These are phyloP conservation scores for Coprinopsis strossmayeri DNA, from an alignment of 768 basidiomycete genomes.

Conservation along the genomic window DNA sequence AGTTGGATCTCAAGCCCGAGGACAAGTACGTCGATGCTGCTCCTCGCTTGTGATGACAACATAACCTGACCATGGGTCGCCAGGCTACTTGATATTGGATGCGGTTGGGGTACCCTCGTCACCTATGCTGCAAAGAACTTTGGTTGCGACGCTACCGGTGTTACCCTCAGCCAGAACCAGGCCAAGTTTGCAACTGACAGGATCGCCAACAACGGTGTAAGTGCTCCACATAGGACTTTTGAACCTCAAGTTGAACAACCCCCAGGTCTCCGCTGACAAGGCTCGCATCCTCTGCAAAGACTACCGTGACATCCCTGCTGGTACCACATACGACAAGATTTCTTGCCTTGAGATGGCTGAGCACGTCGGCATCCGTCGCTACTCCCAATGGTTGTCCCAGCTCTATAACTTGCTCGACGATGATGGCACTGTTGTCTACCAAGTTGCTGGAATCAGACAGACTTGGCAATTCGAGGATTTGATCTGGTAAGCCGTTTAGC, in stretches of 20 bases:
- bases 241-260: neutral
- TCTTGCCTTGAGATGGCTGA: constrained; percentile 98
- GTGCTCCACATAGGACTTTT: constrained; percentile 21
- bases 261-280: constrained; percentile 47
- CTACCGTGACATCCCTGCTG: constrained; percentile 83
- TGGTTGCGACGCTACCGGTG: constrained; percentile 92
- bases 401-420: constrained; percentile 92
- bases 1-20: constrained; percentile 80
- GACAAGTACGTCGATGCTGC: constrained; percentile 45
- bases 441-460: constrained; percentile 95
- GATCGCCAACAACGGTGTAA: constrained; percentile 67
- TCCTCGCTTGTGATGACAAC: constrained; percentile 15
- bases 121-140: constrained; percentile 97
- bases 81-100: constrained; percentile 77
- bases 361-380: constrained; percentile 95
- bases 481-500: constrained; percentile 55
- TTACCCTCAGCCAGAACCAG: constrained; percentile 89
- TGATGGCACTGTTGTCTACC: constrained; percentile 90
- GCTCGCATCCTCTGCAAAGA: constrained; percentile 92
- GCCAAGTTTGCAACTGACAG: constrained; percentile 88
- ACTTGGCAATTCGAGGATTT: constrained; percentile 99
- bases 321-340: constrained; percentile 84
- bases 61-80: constrained; percentile 13
- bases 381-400: constrained; percentile 81
- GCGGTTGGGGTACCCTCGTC: constrained; percentile 95